Conservation (phyloP, 1,284 basidiomycete genomes). For the Rhodotorula glutinis region DNA sequence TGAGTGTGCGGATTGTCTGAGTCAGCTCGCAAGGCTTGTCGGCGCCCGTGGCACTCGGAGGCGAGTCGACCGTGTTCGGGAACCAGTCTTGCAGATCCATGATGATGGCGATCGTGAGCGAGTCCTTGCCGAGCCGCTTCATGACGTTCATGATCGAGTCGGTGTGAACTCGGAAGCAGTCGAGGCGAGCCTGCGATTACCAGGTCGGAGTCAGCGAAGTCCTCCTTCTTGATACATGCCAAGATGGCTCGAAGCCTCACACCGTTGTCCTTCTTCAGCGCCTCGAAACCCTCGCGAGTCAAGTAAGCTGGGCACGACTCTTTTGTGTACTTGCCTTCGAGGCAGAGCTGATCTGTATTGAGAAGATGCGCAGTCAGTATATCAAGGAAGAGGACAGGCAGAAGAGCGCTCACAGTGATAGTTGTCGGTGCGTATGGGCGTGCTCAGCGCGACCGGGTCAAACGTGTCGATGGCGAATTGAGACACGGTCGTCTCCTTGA, state of each 20-base stretch:
- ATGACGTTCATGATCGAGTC: constrained; percentile 69
- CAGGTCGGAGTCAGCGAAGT: not conserved
- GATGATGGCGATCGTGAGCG: constrained; percentile 64
- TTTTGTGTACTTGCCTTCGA: constrained; percentile 36
- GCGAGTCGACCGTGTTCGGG: constrained; percentile 54
- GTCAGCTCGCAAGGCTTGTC: constrained; percentile 47
- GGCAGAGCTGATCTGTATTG: constrained; percentile 53
- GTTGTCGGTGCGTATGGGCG: constrained; percentile 49
- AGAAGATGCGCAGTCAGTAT: too few species aligned
- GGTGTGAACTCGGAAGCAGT: constrained; percentile 72
- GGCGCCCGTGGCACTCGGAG: constrained; percentile 10
- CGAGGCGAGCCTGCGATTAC: constrained; percentile 50
- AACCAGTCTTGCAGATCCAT: constrained; percentile 84
- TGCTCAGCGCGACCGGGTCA: constrained; percentile 60
- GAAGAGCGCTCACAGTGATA: constrained; percentile 3
- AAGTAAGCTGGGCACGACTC: constrained; percentile 61
- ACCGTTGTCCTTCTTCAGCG: constrained; percentile 57
- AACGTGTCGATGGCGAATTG: constrained; percentile 54
- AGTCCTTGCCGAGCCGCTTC: constrained; percentile 47
- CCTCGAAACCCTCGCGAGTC: constrained; percentile 63
- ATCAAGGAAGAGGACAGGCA: constrained; percentile 36
- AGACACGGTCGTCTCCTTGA: constrained; percentile 61
- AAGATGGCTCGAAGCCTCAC: constrained; percentile 6
- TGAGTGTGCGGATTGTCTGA: constrained; percentile 56
- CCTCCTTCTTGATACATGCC: too few species aligned